These are phyloP conservation scores for Amanita fuliginea DNA, from an alignment of 768 basidiomycete species.

Conservation along the genomic window DNA sequence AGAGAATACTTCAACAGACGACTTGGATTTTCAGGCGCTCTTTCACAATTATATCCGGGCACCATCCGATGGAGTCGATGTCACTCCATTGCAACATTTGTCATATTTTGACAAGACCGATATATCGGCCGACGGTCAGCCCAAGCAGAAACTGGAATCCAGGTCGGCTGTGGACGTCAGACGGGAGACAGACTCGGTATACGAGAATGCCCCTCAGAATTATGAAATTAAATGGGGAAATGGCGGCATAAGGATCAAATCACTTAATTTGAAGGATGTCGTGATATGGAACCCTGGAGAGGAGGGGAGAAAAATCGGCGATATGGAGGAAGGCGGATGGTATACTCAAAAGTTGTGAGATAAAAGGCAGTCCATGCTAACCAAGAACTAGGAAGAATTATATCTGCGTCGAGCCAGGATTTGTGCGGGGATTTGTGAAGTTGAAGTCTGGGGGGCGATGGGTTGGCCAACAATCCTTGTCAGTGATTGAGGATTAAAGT, in stretches of 20 bases:
- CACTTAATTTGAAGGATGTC: slow-evolving; percentile 57
- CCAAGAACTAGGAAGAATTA: slow-evolving; percentile 58
- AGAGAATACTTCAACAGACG: slow-evolving; percentile 48
- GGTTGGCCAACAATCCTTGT: slow-evolving; percentile 66
- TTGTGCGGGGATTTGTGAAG: slow-evolving; percentile 60
- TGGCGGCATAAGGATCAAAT: slow-evolving; percentile 42
- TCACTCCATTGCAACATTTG: slow-evolving; percentile 54
- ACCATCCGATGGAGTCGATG: slow-evolving; percentile 44
- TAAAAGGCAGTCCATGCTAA: background rate
- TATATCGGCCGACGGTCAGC: slow-evolving; percentile 35
- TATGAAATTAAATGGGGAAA: slow-evolving; percentile 54
- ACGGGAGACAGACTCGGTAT: slow-evolving; percentile 64
- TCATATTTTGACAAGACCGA: slow-evolving; percentile 79
- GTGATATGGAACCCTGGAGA: slow-evolving; percentile 94
- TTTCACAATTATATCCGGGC: slow-evolving; percentile 84
- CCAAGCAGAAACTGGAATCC: slow-evolving; percentile 41
- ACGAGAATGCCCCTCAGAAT: slow-evolving; percentile 46
- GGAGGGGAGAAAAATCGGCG: slow-evolving; percentile 63
- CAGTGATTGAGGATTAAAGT: slow-evolving; percentile 18
- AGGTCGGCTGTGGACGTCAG: slow-evolving; percentile 58
- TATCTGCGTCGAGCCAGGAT: slow-evolving; percentile 89
- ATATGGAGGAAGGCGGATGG: slow-evolving; percentile 91
- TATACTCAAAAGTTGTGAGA: slow-evolving; percentile 21
- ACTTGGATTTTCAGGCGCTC: slow-evolving; percentile 82
- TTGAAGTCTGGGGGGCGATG: slow-evolving; percentile 59